Evolutionary conservation across 805 yeast species (phyloP).

Genomic region (Komagataella populi): DNA sequence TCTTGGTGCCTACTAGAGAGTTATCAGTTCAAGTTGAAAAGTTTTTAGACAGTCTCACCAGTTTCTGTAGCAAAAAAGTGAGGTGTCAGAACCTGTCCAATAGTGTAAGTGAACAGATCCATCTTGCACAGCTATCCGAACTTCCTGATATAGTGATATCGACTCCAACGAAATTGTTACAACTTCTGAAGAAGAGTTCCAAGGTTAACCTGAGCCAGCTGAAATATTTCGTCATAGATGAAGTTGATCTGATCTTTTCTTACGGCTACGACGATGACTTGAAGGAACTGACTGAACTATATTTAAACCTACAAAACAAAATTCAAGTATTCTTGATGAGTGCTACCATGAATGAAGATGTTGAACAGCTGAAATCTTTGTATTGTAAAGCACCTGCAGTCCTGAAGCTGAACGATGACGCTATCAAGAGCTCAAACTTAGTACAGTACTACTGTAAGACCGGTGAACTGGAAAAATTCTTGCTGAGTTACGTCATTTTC

Average conservation of each 20-base stretch:
- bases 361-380: constrained; percentile 57
- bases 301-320: constrained; percentile 57
- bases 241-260: constrained; percentile 81
- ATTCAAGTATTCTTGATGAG: constrained; percentile 91
- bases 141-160: constrained; percentile 73
- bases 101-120: constrained; percentile 52
- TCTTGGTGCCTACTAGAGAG: constrained; percentile 90
- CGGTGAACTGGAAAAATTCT: constrained; percentile 81
- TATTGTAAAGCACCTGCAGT: constrained; percentile 81
- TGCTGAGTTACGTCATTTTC: constrained; percentile 82
- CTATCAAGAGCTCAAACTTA: constrained; percentile 40
- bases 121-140: constrained; percentile 53
- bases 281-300: constrained; percentile 37
- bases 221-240: constrained; percentile 76
- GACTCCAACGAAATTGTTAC: constrained; percentile 72
- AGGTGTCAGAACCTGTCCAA: constrained; percentile 47
- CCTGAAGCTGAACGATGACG: constrained; percentile 57
- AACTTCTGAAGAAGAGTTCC: constrained; percentile 31
- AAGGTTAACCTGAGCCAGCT: constrained; percentile 33
- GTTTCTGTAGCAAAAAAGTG: constrained; percentile 58
- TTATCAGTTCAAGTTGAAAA: constrained; percentile 72
- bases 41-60: constrained; percentile 53
- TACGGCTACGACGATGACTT: constrained; percentile 89
- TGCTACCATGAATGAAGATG: constrained; percentile 85
- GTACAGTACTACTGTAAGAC: constrained; percentile 81